Base-by-base conservation (phyloP, 805 yeast species). In the Ogataea populi-albae region DNA sequence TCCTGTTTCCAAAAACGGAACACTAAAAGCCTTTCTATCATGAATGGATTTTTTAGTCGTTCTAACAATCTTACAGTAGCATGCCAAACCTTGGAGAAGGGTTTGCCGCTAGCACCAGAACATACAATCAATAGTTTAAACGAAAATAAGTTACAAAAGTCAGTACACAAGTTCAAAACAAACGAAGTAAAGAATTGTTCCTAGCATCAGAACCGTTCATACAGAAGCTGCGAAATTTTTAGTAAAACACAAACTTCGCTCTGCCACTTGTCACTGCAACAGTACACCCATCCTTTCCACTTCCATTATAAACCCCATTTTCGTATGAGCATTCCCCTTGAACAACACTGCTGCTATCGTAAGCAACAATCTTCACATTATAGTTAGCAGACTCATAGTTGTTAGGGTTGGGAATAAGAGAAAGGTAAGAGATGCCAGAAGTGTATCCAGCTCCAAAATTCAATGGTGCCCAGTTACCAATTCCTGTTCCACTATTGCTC, bases 201-300 rank as follows among this genome's bases (percentile, higher is more conserved):
- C n/a, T n/a, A n/a, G n/a, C n/a, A n/a, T n/a, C n/a, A n/a, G n/a
- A n/a, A n/a, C n/a, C n/a, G n/a, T n/a, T n/a, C n/a, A n/a, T n/a
- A n/a, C n/a, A n/a, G n/a, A n/a, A n/a, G n/a, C n/a, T n/a, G n/a
- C n/a, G n/a, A n/a, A n/a, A n/a, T n/a, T n/a, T n/a, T n/a, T n/a
- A 49, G 54, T 86, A 87, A 47, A 88, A 72, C 37, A 87, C 95
- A 62, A 83, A 85, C 62, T 83, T 72, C 45, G 95, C 97, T 47
- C 67, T 68, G 63, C 98, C 98, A 21, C 70, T 62, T 40, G 87
- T 77, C 47, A 91, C 94, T 49, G 94, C 80, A 47, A 83, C 95
- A 36, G 98, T 91, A 77, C 98, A 91, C 51, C 98, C 98, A 52
- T 79, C 87, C 29, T 80, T 43, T 47, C 87, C 86, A 43, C 62